A percentile compares a stretch with the other conserved stretches of the same genome.
These are phyloP conservation scores for Debaryomyces udenii DNA, from an alignment of 1,139 yeast species.

Conservation along the genomic window DNA sequence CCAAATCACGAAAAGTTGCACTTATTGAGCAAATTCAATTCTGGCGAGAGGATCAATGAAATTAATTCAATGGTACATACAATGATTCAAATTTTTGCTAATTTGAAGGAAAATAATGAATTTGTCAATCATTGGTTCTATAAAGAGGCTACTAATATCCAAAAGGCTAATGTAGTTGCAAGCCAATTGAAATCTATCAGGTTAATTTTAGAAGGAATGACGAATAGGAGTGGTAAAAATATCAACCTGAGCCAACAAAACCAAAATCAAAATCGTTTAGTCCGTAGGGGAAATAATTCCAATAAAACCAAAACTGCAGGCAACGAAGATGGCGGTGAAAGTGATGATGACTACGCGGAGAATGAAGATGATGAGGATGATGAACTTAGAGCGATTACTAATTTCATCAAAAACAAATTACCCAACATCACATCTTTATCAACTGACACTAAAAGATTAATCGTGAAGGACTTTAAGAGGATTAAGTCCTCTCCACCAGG, in stretches of 20 bases:
- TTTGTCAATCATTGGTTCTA: constrained; percentile 51
- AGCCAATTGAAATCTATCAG: constrained; percentile 62
- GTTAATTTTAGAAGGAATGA: constrained; percentile 55
- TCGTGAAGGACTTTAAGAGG: constrained; percentile 65
- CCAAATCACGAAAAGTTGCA: constrained; percentile 49
- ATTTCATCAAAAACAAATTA: constrained; percentile 51
- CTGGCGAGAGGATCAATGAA: constrained; percentile 35
- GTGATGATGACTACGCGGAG: constrained; percentile 23
- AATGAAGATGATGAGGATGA: constrained; percentile 49
- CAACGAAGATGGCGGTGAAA: constrained; percentile 16
- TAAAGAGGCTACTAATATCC: constrained; percentile 53
- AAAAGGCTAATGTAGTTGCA: constrained; percentile 60
- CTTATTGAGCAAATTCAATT: constrained; percentile 39
- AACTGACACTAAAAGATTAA: constrained; percentile 58
- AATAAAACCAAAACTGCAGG: constrained; percentile 10
- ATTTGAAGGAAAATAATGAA: constrained; percentile 34
- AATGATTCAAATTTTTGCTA: constrained; percentile 39
- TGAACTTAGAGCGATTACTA: constrained; percentile 46
- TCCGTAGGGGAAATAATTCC: constrained; percentile 12
- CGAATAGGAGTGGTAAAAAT: constrained; percentile 24
- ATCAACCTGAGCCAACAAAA: constrained; percentile 7
- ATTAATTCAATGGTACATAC: constrained; percentile 36
- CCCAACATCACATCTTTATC: constrained; percentile 39
- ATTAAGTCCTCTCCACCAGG: constrained; percentile 65
- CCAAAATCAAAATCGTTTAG: constrained; percentile 7